Evolutionary conservation across 345 rosid species (phyloP).

Genomic region (Angophora floribunda): DNA sequence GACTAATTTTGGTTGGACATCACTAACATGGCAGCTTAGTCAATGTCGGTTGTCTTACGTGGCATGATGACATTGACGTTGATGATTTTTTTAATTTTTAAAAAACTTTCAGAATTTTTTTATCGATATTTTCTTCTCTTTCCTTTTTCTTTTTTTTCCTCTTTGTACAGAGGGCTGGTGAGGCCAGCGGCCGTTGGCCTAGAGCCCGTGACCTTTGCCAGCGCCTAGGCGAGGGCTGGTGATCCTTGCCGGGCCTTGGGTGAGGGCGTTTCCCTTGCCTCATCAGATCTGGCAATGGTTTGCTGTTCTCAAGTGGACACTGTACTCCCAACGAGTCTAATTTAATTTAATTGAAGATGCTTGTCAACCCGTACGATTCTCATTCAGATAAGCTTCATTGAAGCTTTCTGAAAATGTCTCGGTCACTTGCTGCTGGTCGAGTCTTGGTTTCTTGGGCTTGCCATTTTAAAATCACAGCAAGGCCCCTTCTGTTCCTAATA

Average conservation of each 20-base stretch:
- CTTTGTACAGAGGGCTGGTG: no score
- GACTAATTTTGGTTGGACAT: no score
- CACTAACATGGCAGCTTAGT: no score
- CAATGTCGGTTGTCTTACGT: rapidly evolving
- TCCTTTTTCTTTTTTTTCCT: no score
- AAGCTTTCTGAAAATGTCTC: background rate
- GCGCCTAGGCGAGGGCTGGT: no score
- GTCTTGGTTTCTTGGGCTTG: background rate
- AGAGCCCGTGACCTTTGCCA: no score
- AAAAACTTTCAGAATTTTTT: no score
- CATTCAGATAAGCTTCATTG: background rate
- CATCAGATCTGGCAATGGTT: background rate
- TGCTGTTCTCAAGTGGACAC: background rate
- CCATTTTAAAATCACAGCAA: background rate
- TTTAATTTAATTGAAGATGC: background rate
- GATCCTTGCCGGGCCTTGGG: no score
- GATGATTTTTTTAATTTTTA: no score
- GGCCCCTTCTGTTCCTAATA: background rate
- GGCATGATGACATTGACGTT: rapidly evolving
- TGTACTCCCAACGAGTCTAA: background rate
- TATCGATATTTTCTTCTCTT: no score
- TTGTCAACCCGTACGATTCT: background rate
- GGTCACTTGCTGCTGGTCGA: background rate
- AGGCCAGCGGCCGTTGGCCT: no score
- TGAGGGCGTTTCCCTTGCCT: no score